A percentile compares a stretch with the other conserved stretches of the same genome.
These are phyloP conservation scores for Macroventuria anomochaeta DNA, from an alignment of 2,329 filamentous ascomycete species.

Conservation along the genomic window DNA sequence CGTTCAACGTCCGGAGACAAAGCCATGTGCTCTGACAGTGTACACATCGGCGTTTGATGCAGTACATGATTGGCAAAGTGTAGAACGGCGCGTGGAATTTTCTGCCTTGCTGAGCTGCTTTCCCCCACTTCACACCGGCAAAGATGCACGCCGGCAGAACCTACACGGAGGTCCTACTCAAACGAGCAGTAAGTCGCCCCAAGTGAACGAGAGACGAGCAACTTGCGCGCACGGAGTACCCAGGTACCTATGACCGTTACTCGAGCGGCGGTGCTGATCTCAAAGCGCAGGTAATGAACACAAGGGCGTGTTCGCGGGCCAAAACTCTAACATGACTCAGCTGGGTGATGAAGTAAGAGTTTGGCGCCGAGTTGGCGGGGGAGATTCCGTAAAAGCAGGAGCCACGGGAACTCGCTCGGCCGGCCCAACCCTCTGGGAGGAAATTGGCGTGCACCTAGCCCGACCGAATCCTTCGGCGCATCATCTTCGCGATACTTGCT, in stretches of 20 bases:
- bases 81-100: background rate
- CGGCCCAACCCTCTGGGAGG: conserved; percentile 10
- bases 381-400: background rate
- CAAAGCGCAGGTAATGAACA: background rate
- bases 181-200: background rate
- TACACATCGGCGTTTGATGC: conserved; percentile 1
- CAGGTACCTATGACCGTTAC: background rate
- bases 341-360: background rate
- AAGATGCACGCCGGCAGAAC: background rate
- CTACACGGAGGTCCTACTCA: background rate
- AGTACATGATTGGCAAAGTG: conserved; percentile 9
- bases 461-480: conserved; percentile 18
- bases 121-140: background rate
- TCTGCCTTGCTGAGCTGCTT: background rate
- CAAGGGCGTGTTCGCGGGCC: background rate
- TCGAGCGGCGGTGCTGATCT: conserved; percentile 6
- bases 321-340: conserved; percentile 15
- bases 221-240: background rate
- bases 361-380: conserved; percentile 6
- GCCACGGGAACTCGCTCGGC: conserved; percentile 8
- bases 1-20: conserved; percentile 13
- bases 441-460: background rate
- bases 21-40: conserved; percentile 3
- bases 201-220: background rate
- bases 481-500: conserved; percentile 15